These are phyloP conservation scores for Ramalina peruviana DNA, from an alignment of 495 filamentous ascomycete species.

Conservation along the genomic window DNA sequence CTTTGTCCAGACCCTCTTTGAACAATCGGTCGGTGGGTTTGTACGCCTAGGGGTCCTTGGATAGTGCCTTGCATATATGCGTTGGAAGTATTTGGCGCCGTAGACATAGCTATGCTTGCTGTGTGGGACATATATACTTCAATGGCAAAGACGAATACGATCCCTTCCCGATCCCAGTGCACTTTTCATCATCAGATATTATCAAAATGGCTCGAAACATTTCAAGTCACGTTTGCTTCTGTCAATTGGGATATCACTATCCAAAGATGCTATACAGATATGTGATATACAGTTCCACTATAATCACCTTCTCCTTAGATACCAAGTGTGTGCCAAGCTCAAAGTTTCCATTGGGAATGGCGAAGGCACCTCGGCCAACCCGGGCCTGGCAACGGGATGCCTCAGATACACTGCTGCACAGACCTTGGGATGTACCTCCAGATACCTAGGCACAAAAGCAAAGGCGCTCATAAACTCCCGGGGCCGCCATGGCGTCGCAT, in stretches of 20 bases:
- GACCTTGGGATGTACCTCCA: conserved; percentile 94
- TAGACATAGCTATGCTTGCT: no score
- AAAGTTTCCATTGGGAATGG: conserved; percentile 52
- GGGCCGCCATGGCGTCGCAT: conserved; percentile 84
- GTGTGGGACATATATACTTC: no score
- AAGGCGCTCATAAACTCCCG: conserved; percentile 78
- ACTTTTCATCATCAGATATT: no score
- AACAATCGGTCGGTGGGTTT: neutral
- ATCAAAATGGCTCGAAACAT: no score
- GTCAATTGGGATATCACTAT: no score
- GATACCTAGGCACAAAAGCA: conserved; percentile 85
- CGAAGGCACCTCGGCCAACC: conserved; percentile 78
- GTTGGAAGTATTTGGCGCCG: no score
- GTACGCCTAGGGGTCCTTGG: no score
- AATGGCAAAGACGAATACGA: no score
- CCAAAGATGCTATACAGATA: no score
- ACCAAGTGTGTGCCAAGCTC: conserved; percentile 86
- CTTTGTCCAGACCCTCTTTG: neutral
- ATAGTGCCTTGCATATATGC: no score
- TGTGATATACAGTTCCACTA: neutral
- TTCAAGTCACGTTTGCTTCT: no score
- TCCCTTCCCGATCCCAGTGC: no score
- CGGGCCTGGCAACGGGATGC: conserved; percentile 84
- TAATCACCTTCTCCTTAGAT: conserved; percentile 66
- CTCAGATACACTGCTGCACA: conserved; percentile 91